A percentile compares a stretch with the other conserved stretches of the same genome.
Evolutionary conservation across 179 eudicot genomes (phyloP).

Genomic region (Spergularia azorica): DNA sequence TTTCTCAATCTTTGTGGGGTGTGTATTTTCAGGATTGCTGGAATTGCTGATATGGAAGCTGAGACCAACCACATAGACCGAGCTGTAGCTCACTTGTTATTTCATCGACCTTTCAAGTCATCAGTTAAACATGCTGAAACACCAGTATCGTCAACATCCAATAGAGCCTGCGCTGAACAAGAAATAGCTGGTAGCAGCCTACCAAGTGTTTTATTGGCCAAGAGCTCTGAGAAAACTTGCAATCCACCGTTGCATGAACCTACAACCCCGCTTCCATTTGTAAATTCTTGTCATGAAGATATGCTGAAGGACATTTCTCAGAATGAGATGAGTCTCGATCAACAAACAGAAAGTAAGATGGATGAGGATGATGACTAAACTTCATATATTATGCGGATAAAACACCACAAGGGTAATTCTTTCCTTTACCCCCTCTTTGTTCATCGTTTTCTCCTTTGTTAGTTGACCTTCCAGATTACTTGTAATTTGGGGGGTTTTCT

Average conservation of each 20-base stretch:
- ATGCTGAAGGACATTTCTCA: conserved; percentile 11
- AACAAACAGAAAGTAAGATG: conserved; percentile 32
- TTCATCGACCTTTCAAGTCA: conserved; percentile 59
- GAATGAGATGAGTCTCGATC: conserved; percentile 28
- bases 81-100: conserved; percentile 76
- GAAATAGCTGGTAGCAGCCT: conserved; percentile 31
- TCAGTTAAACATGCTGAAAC: conserved; percentile 44
- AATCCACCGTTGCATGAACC: conserved; percentile 30
- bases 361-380: conserved; percentile 31
- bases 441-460: conserved; percentile 17
- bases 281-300: conserved; percentile 29
- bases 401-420: conserved; percentile 44
- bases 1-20: neutral
- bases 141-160: conserved; percentile 52
- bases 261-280: conserved; percentile 23
- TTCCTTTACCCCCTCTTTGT: conserved; percentile 34
- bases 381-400: conserved; percentile 19
- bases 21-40: conserved; percentile 34
- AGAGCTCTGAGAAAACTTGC: conserved; percentile 33
- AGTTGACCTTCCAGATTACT: conserved; percentile 36
- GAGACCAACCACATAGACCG: conserved; percentile 82
- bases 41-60: conserved; percentile 50
- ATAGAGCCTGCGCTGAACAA: conserved; percentile 34
- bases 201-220: conserved; percentile 30
- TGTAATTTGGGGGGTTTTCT: conserved; percentile 41